Evolutionary conservation across 2,329 filamentous ascomycete species (phyloP), one percentile per base, ranked within the genome.

Genomic region (Scedosporium boydii): DNA sequence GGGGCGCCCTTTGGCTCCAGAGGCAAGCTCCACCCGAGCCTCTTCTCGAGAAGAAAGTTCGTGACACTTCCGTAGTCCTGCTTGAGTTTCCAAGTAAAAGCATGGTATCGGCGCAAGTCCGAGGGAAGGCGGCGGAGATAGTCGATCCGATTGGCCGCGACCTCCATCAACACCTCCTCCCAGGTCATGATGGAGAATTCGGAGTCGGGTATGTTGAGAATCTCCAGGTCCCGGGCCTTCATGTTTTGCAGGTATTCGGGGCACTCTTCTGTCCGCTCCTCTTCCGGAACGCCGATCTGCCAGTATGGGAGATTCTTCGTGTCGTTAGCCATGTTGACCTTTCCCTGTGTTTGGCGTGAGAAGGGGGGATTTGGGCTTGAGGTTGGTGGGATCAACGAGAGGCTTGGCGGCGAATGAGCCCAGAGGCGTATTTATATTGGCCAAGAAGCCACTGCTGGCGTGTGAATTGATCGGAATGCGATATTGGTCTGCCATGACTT

Each of bases 51-150:
- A 48, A 97, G 82, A 70, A 92, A 97, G 60, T 84, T 78, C 82
- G 90, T 86, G 60, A 96, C 83, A 63, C 87, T 91, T 58, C 92
- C 92, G 76, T 93, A 83, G 59, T 86, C 76, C 65, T 80, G 77
- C 64, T 82, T 82, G 23, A 96, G 77, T 34, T 80, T 72, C 70
- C 84, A 82, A 23, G 82, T 87, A 73, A 87, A 96, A 63, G 84
- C 80, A 5, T 89, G 81, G 71, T 97, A 98, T 53, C 83, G 82
- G n/a, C 90, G 81, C 63, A 97, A 79, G 61, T 95, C 84, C 3
- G 86, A 89, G 0, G 93, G 92, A 1, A 86, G 75, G 21, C 93
- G 85, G 69, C 89, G 87, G 73, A 98, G 96, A 12, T 78, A 77
- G 69, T 91, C 87, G 56, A 97, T 86, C 7, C 82, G 82, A 75